Percentiles rank a stretch among this genome's conserved stretches.
Conservation (phyloP, 202 grass and related monocot genomes). For the Saccharum hybrid region DNA sequence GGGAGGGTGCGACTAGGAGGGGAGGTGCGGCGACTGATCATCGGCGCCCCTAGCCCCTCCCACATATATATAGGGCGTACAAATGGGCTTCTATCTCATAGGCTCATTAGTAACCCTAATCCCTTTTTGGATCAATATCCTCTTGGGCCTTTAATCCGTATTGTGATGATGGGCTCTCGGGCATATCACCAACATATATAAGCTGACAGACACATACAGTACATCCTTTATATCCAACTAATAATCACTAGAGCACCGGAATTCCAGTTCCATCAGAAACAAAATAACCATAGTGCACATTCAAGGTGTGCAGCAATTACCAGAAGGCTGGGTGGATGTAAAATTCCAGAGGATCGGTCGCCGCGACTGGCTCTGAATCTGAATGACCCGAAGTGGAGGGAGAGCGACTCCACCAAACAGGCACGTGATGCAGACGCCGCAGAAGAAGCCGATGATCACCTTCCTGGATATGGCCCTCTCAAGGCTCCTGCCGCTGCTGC, state of each 20-base stretch:
- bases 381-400: slow-evolving; percentile 26
- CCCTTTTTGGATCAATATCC: too few species aligned
- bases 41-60: too few species aligned
- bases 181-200: not conserved
- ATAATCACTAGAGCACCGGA: not conserved
- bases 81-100: too few species aligned
- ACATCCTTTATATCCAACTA: not conserved
- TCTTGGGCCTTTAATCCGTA: too few species aligned
- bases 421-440: slow-evolving; percentile 56
- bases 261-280: not conserved
- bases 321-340: slow-evolving; percentile 33
- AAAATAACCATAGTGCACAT: not conserved
- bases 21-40: too few species aligned
- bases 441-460: slow-evolving; percentile 72
- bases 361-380: not conserved
- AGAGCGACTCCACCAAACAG: slow-evolving; percentile 44
- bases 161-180: too few species aligned
- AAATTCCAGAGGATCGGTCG: slow-evolving; percentile 47
- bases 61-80: too few species aligned
- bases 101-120: too few species aligned
- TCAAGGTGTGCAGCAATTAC: slow-evolving; percentile 30
- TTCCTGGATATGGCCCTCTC: slow-evolving; percentile 55
- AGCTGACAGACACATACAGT: slow-evolving; percentile 22
- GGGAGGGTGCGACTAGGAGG: too few species aligned
- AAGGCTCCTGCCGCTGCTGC: slow-evolving; percentile 43